Evolutionary conservation across 139 green algal genomes (phyloP).

Genomic region (Closterium sp.): DNA sequence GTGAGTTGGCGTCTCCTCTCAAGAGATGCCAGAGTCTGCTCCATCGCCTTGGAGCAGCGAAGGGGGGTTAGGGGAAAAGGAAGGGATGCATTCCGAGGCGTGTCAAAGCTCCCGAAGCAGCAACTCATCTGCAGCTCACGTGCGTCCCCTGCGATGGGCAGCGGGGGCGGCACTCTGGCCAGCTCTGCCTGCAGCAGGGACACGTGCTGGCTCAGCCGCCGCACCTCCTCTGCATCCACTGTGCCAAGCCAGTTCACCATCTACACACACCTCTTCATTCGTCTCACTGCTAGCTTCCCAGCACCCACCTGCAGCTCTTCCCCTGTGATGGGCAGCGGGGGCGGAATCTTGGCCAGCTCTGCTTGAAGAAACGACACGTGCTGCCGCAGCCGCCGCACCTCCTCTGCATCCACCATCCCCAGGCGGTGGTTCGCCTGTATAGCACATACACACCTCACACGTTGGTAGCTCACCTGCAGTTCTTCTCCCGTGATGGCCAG

Average conservation of each 20-base stretch:
- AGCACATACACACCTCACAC: no score
- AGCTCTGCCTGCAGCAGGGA: slow-evolving; percentile 38
- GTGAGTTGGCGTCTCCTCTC: no score
- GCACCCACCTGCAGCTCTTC: no score
- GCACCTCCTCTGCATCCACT: slow-evolving; percentile 18
- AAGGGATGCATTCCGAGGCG: no score
- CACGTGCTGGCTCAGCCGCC: slow-evolving; percentile 70
- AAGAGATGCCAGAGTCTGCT: no score
- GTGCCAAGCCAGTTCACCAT: slow-evolving; percentile 19
- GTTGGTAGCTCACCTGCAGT: no score
- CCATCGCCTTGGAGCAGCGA: no score
- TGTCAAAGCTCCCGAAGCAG: no score
- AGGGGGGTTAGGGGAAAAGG: no score
- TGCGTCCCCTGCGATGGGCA: background rate
- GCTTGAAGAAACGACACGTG: slow-evolving; percentile 58
- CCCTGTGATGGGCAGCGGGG: background rate
- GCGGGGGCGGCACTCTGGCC: background rate
- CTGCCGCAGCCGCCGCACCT: slow-evolving; percentile 61
- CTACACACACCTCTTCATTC: no score
- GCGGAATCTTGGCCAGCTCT: slow-evolving; percentile 10
- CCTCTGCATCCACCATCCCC: background rate
- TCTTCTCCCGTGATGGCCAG: background rate
- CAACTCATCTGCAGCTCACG: background rate
- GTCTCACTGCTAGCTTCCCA: no score
- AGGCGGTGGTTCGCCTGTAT: no score